Conservation (phyloP, 2,329 filamentous ascomycete genomes). For the Beauveria medogensis region DNA sequence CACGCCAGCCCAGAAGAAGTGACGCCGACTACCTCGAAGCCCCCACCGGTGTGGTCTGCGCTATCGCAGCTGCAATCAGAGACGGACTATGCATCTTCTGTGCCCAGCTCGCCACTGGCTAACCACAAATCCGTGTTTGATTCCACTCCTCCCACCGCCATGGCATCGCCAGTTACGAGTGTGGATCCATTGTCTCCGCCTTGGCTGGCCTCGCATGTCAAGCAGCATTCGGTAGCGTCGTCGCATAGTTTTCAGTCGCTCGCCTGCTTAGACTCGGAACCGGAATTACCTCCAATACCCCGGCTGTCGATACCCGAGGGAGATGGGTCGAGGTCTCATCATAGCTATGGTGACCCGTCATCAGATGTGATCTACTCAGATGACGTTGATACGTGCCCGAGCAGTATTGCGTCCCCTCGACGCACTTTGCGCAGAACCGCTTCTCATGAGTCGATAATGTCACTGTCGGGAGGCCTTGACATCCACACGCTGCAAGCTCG, state of each 20-base stretch:
- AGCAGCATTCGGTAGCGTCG: slow-evolving; percentile 49
- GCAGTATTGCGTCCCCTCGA: slow-evolving; percentile 16
- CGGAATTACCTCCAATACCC: slow-evolving; percentile 15
- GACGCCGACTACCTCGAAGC: slow-evolving; percentile 37
- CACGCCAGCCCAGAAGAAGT: slow-evolving; percentile 38
- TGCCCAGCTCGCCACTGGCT: slow-evolving; percentile 64
- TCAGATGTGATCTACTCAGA: background rate
- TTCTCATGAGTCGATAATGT: slow-evolving; percentile 86
- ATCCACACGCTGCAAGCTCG: slow-evolving; percentile 74
- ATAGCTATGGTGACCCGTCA: slow-evolving; percentile 17
- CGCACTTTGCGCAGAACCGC: slow-evolving; percentile 52
- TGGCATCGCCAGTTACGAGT: slow-evolving; percentile 75
- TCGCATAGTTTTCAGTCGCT: slow-evolving; percentile 39
- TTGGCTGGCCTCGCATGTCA: slow-evolving; percentile 44
- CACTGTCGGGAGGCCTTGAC: slow-evolving; percentile 78
- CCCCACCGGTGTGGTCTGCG: slow-evolving; percentile 53
- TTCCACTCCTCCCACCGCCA: slow-evolving; percentile 66
- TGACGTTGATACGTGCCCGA: background rate
- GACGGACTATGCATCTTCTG: slow-evolving; percentile 63
- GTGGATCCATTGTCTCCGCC: slow-evolving; percentile 58
- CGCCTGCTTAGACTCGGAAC: slow-evolving; percentile 26
- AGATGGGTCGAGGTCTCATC: slow-evolving; percentile 19
- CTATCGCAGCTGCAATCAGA: slow-evolving; percentile 44
- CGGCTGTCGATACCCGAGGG: slow-evolving; percentile 28
- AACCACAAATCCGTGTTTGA: slow-evolving; percentile 78